These are phyloP conservation scores for Cyclocybe cylindracea DNA, from an alignment of 768 basidiomycete genomes.

Conservation along the genomic window DNA sequence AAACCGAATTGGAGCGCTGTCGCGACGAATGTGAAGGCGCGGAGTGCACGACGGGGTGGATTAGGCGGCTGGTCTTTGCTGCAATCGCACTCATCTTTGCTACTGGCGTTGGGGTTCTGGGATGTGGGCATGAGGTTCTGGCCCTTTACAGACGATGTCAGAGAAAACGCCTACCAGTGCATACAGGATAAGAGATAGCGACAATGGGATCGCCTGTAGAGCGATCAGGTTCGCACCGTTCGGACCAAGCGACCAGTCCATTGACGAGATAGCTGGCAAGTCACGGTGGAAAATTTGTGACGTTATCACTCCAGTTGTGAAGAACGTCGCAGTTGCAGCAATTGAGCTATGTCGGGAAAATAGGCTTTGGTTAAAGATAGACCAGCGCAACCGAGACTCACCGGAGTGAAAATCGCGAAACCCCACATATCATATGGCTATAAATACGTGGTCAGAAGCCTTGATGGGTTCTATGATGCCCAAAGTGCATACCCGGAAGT, in stretches of 20 bases:
- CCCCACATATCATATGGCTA: slow-evolving; percentile 66
- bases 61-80: slow-evolving; percentile 10
- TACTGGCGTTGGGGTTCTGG: slow-evolving; percentile 8
- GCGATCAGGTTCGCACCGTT: slow-evolving; percentile 36
- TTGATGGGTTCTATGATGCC: background rate
- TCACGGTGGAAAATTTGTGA: slow-evolving; percentile 38
- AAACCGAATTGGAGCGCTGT: slow-evolving; percentile 54
- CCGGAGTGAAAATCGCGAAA: slow-evolving; percentile 59
- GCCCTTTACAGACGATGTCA: background rate
- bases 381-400: slow-evolving; percentile 22
- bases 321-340: slow-evolving; percentile 55
- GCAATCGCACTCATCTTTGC: slow-evolving; percentile 12
- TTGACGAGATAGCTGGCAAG: slow-evolving; percentile 26
- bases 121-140: background rate
- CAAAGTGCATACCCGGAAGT: slow-evolving; percentile 53
- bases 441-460: slow-evolving; percentile 1
- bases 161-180: slow-evolving; percentile 14
- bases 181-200: slow-evolving; percentile 27
- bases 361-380: slow-evolving; percentile 11
- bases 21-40: slow-evolving; percentile 39
- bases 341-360: slow-evolving; percentile 42
- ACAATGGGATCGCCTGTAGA: slow-evolving; percentile 41
- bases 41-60: slow-evolving; percentile 21
- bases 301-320: slow-evolving; percentile 47
- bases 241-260: slow-evolving; percentile 43